A percentile compares a stretch with the other conserved stretches of the same genome.
phyloP scores from a whole-genome alignment of 2,329 filamentous ascomycete species.

The Diaporthe eres region DNA sequence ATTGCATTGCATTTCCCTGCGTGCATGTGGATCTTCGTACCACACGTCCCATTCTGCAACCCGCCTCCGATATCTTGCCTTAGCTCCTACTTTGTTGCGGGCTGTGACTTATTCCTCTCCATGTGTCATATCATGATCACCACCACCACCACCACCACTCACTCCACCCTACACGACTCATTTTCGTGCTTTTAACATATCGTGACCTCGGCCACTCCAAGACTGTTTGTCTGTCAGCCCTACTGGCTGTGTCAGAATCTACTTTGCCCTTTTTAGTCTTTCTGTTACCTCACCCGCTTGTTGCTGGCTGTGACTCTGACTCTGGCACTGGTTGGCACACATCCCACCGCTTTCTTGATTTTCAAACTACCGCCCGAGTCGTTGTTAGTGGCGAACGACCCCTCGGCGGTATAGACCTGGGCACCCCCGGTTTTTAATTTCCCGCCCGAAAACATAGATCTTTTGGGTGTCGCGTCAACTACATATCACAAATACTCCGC shows the following conservation, averaged over 20 bases:
- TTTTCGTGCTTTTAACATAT: conserved; percentile 12
- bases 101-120: neutral
- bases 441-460: neutral
- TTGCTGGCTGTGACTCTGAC: conserved; percentile 1
- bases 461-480: neutral
- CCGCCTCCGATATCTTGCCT: conserved; percentile 21
- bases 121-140: conserved; percentile 27
- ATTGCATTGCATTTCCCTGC: conserved; percentile 32
- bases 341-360: neutral
- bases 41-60: conserved; percentile 3
- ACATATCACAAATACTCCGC: neutral
- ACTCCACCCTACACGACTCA: conserved; percentile 17
- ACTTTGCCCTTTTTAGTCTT: neutral
- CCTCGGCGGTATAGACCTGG: conserved; percentile 15
- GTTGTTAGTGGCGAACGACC: conserved; percentile 31
- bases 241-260: neutral
- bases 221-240: neutral
- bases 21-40: conserved; percentile 29
- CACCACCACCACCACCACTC: neutral
- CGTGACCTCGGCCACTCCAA: neutral
- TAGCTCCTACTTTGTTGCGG: neutral
- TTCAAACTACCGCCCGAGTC: conserved; percentile 2
- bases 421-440: conserved; percentile 8
- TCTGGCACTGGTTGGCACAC: neutral
- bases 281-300: neutral